phyloP scores from a whole-genome alignment of 805 yeast genomes.

The Teunomyces aglyptinius region DNA sequence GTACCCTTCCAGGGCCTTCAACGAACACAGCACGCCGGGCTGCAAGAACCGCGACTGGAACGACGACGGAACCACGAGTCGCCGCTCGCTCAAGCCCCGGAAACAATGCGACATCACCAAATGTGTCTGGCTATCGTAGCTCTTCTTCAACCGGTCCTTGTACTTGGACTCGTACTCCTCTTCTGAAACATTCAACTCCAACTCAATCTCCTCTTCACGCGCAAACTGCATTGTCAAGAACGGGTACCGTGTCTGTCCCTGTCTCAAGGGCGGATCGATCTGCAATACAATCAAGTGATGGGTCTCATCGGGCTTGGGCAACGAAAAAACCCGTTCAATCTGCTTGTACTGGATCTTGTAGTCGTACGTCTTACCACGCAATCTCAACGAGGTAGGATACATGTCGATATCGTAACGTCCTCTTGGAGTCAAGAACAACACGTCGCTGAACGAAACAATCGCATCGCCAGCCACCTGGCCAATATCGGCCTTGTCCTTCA shows the following conservation, averaged over 20 bases:
- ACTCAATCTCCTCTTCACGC: constrained; percentile 86
- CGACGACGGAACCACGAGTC: constrained; percentile 80
- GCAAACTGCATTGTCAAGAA: constrained; percentile 87
- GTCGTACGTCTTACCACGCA: constrained; percentile 97
- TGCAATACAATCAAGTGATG: constrained; percentile 87
- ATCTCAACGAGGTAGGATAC: constrained; percentile 80
- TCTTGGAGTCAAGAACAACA: constrained; percentile 92
- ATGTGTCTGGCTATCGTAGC: constrained; percentile 81
- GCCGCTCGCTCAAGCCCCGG: constrained; percentile 85
- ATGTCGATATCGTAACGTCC: constrained; percentile 97
- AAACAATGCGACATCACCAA: constrained; percentile 84
- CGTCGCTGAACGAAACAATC: constrained; percentile 87
- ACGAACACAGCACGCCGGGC: constrained; percentile 87
- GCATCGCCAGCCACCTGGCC: constrained; percentile 95
- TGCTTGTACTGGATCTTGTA: constrained; percentile 90
- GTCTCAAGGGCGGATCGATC: constrained; percentile 95
- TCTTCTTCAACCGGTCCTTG: constrained; percentile 69
- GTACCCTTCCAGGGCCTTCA: constrained; percentile 94
- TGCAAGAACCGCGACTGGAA: constrained; percentile 73
- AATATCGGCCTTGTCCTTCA: constrained; percentile 90
- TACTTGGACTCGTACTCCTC: constrained; percentile 75
- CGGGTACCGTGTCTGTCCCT: constrained; percentile 96
- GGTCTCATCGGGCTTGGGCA: constrained; percentile 92
- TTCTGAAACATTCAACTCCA: constrained; percentile 81
- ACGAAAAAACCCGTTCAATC: constrained; percentile 83